Conservation (phyloP, 2,329 filamentous ascomycete species). For the Coleophoma cylindrospora region DNA sequence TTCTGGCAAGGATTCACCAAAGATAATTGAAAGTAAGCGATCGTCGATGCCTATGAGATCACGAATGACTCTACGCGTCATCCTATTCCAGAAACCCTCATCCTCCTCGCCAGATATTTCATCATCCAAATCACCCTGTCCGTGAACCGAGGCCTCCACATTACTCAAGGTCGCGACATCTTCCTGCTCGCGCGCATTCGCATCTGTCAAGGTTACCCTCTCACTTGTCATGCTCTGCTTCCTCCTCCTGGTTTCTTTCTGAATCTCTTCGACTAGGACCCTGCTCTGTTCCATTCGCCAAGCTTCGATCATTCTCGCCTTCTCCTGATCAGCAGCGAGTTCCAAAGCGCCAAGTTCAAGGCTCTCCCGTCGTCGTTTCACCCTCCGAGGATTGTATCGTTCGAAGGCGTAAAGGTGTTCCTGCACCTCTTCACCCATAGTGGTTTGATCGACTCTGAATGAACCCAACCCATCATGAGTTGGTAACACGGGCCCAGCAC, state of each 20-base stretch:
- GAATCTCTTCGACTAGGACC: constrained; percentile 81
- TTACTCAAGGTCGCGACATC: constrained; percentile 24
- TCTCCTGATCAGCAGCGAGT: constrained; percentile 61
- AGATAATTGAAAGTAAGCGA: constrained; percentile 73
- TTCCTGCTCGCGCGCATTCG: constrained; percentile 19
- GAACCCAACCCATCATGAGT: constrained; percentile 88
- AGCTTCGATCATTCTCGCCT: constrained; percentile 77
- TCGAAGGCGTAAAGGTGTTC: constrained; percentile 89
- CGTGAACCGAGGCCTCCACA: constrained; percentile 12
- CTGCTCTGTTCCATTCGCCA: constrained; percentile 92
- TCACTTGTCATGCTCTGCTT: constrained; percentile 54
- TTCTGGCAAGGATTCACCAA: constrained; percentile 71
- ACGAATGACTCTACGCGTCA: constrained; percentile 81
- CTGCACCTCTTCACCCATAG: constrained; percentile 56
- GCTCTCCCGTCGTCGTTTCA: constrained; percentile 49
- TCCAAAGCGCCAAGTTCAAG: constrained; percentile 46
- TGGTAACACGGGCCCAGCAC: constrained; percentile 63
- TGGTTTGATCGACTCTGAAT: constrained; percentile 62
- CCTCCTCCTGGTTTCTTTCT: constrained; percentile 73
- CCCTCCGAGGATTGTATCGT: constrained; percentile 69
- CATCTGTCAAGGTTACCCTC: constrained; percentile 24
- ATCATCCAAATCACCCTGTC: constrained; percentile 28
- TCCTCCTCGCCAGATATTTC: constrained; percentile 39
- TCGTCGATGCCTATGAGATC: constrained; percentile 93
- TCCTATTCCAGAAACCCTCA: constrained; percentile 71